Base-by-base conservation (phyloP, 345 rosid genomes). In the Physaria fendleri region DNA sequence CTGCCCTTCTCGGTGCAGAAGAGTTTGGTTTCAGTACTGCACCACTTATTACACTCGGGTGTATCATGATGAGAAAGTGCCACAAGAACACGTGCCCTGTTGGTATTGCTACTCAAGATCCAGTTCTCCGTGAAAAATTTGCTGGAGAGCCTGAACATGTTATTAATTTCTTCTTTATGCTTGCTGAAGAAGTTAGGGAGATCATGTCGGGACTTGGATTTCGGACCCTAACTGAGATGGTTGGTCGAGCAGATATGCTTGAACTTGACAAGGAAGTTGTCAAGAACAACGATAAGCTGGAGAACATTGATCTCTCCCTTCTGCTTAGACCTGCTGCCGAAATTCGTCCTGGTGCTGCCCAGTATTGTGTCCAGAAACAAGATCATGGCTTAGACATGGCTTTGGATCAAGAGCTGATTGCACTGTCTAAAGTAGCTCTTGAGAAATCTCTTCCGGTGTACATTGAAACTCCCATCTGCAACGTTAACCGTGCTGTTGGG, bases 91-190 rank as follows among this genome's bases (percentile, higher is more conserved):
- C 99, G 6, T 94, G 99, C 44, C 99, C 99, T 14, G 99, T 94
- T n/a, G 99, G 99, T 58, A 90, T 94, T 78, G 99, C 99, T 28
- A 94, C 99, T 21, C 99, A 94, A 65, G 99, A 94, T 80, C 97
- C 97, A 15, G 96, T 94, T 49, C 87, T 94, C 48, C 85, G 99
- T 46, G 99, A 84, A 56, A 94, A 94, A 72, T 94, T 94, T 69
- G 97, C 99, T 15, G 99, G 99, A 61, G 97, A 94, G 66, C 97
- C 99, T 17, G 96, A 94, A 68, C 97, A 94, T 61, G 99, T 90
- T 27, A 90, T 94, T 29, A 94, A 94, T 43, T 94, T 94, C 78
- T 90, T 94, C 78, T 90, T 94, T 62, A 90, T 94, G 99, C 81
- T 94, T 12, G 99, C 97, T 11, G 99, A 94, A 78, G 99, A 94